A percentile compares a stretch with the other conserved stretches of the same genome.
Conservation (phyloP, 2,329 filamentous ascomycete species). For the Epicoccum nigrum region DNA sequence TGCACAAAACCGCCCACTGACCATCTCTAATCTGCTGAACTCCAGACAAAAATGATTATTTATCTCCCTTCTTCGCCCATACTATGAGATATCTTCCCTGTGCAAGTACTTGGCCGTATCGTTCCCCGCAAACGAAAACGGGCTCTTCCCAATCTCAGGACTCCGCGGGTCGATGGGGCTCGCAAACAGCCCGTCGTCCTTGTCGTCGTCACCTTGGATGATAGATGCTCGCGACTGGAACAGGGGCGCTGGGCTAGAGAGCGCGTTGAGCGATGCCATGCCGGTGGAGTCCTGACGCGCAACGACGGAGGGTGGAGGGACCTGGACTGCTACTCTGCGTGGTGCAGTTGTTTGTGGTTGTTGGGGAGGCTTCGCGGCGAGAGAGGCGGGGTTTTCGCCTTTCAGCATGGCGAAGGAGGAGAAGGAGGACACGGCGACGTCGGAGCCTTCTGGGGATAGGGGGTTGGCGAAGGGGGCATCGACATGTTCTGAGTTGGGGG, state of each 20-base stretch:
- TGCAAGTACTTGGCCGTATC: slow-evolving; percentile 44
- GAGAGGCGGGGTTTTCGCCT: slow-evolving; percentile 48
- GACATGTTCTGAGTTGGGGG: slow-evolving; percentile 47
- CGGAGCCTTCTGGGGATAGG: slow-evolving; percentile 67
- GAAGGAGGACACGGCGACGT: slow-evolving; percentile 63
- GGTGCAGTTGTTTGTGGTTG: slow-evolving; percentile 27
- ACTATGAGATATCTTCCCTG: slow-evolving; percentile 35
- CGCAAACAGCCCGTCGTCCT: slow-evolving; percentile 84
- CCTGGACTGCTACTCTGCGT: slow-evolving; percentile 42
- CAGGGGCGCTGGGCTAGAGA: slow-evolving; percentile 41
- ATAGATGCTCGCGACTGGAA: slow-evolving; percentile 43
- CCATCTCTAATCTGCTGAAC: slow-evolving; percentile 6
- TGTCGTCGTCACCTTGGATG: slow-evolving; percentile 54
- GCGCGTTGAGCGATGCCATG: slow-evolving; percentile 55
- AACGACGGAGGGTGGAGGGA: slow-evolving; percentile 47
- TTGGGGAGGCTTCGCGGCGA: slow-evolving; percentile 53
- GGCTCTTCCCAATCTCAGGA: slow-evolving; percentile 83
- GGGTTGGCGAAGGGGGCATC: slow-evolving; percentile 50
- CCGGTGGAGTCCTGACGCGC: slow-evolving; percentile 48
- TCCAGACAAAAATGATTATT: background rate
- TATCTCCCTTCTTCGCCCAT: background rate
- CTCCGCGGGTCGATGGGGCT: slow-evolving; percentile 85
- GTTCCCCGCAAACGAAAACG: slow-evolving; percentile 66
- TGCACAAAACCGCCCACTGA: slow-evolving; percentile 10
- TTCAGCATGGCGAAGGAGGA: slow-evolving; percentile 63